Conservation (phyloP, 2,329 filamentous ascomycete genomes). For the Sporothrix humicola region DNA sequence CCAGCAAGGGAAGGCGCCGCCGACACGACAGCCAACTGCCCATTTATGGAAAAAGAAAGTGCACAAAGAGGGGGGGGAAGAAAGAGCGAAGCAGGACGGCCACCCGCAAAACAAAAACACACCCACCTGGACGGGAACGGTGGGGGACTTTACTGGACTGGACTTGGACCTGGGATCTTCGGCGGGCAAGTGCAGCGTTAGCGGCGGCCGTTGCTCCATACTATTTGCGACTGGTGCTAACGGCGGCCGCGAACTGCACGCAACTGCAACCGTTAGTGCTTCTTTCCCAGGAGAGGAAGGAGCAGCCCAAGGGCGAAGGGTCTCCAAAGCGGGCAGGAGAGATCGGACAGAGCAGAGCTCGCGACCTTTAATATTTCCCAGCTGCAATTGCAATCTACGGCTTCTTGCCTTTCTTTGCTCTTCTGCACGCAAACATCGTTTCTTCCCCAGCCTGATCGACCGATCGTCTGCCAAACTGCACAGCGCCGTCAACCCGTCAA, state of each 20-base stretch:
- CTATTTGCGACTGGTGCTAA: constrained; percentile 13
- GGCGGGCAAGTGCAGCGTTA: constrained; percentile 20
- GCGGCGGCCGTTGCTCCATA: constrained; percentile 21
- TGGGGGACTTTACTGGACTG: constrained; percentile 10
- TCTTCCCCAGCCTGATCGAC: constrained; percentile 17
- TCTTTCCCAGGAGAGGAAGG: constrained; percentile 25
- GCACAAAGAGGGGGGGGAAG: background rate
- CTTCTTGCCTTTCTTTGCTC: background rate
- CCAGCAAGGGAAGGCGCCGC: constrained; percentile 1
- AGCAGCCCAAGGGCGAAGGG: constrained; percentile 6
- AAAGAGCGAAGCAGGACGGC: background rate
- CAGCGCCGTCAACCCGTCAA: background rate
- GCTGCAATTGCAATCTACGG: background rate
- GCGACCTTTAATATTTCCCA: constrained; percentile 3
- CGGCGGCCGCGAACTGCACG: constrained; percentile 12
- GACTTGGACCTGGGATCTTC: constrained; percentile 7
- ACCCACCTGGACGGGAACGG: constrained; percentile 2
- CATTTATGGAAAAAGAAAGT: background rate
- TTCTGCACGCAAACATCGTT: background rate
- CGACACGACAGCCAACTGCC: background rate
- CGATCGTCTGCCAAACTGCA: constrained; percentile 3
- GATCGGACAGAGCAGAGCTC: background rate
- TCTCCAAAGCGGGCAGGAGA: constrained; percentile 21
- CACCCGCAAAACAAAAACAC: background rate
- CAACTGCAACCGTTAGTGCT: background rate